Evolutionary conservation across 805 yeast species (phyloP).

Genomic region (Metschnikowia picachoensis): DNA sequence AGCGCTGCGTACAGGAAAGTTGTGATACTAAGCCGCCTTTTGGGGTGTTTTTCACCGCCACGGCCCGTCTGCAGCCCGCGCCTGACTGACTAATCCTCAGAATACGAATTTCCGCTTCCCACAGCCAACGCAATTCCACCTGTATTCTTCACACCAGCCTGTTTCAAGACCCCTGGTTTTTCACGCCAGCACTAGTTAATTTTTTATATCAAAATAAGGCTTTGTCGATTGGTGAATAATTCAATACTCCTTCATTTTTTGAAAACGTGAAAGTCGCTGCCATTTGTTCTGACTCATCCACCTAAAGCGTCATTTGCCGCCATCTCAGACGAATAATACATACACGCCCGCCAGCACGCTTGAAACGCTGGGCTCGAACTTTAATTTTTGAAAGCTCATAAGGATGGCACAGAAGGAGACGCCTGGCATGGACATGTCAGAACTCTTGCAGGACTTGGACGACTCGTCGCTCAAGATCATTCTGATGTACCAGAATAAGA

Average conservation of each 20-base stretch:
- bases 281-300: too few species aligned
- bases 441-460: slow-evolving; percentile 32
- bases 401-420: slow-evolving; percentile 7
- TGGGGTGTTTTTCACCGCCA: background rate
- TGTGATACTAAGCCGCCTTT: too few species aligned
- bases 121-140: background rate
- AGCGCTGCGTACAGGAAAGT: background rate
- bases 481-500: slow-evolving; percentile 41
- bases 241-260: too few species aligned
- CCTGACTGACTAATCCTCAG: background rate
- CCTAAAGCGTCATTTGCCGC: too few species aligned
- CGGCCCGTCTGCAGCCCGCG: background rate
- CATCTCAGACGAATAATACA: too few species aligned
- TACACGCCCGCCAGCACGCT: too few species aligned
- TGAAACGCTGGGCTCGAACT: too few species aligned
- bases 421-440: slow-evolving; percentile 9
- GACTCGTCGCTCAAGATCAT: slow-evolving; percentile 35
- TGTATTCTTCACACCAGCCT: background rate
- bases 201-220: too few species aligned
- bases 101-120: slow-evolving; percentile 7
- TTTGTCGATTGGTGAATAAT: too few species aligned
- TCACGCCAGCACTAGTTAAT: too few species aligned
- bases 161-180: background rate
- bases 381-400: too few species aligned
- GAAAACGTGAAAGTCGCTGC: too few species aligned